Conservation (phyloP, 176 grass and related monocot genomes). For the Aegilops speltoides region DNA sequence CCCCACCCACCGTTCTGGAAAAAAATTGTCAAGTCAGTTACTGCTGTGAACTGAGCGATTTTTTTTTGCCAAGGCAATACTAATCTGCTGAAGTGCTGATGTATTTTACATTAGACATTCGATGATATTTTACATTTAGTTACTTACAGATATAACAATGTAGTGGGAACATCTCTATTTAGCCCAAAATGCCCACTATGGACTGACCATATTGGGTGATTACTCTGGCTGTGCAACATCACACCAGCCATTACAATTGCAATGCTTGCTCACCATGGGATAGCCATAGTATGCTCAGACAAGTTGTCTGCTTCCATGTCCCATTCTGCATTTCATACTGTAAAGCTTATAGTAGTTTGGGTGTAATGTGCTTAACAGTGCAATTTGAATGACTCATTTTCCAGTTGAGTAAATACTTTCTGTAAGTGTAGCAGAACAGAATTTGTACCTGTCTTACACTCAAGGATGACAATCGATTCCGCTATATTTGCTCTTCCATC, state of each 20-base stretch:
- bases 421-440: neutral
- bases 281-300: neutral
- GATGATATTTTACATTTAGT: neutral
- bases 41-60: neutral
- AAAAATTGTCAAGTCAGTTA: neutral
- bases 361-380: slow-evolving; percentile 12
- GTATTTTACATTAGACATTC: neutral
- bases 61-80: neutral
- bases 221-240: neutral
- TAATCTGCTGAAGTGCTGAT: neutral
- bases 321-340: neutral
- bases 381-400: neutral
- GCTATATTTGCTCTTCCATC: neutral
- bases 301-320: neutral
- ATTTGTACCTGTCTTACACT: neutral
- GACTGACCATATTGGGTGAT: neutral
- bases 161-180: neutral
- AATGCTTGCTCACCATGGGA: neutral
- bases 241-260: neutral
- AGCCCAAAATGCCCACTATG: neutral
- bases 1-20: neutral
- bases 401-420: neutral
- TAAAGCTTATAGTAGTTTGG: neutral
- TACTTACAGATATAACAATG: neutral
- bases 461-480: neutral